phyloP scores from a whole-genome alignment of 371 early-diverging fungal genomes.

The Furculomyces boomerangus region DNA sequence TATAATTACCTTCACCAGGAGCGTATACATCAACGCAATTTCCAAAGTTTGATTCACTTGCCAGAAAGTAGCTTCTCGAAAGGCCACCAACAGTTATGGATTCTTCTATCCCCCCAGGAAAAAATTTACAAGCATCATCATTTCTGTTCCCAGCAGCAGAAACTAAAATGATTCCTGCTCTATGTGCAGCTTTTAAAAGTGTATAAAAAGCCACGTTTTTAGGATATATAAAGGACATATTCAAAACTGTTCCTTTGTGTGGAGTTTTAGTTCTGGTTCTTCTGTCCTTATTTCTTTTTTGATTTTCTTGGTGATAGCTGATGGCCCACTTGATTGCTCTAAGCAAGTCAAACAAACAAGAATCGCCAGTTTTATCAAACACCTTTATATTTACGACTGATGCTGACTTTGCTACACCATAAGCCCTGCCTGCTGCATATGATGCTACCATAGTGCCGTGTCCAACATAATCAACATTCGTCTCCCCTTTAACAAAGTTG shows the following conservation, averaged over 20 bases:
- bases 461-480: background rate
- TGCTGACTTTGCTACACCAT: slow-evolving; percentile 44
- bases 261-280: too few species aligned
- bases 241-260: too few species aligned
- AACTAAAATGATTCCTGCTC: background rate
- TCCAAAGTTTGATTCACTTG: background rate
- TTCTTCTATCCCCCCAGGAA: background rate
- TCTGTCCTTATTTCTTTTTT: too few species aligned
- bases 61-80: background rate
- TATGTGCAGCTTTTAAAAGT: background rate
- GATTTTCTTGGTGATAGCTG: too few species aligned
- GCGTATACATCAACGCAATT: background rate
- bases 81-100: background rate
- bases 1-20: slow-evolving; percentile 1
- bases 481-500: background rate
- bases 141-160: slow-evolving; percentile 1
- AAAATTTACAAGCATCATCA: slow-evolving; percentile 1
- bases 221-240: too few species aligned
- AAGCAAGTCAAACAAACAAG: too few species aligned
- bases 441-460: slow-evolving; percentile 49
- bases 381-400: slow-evolving; percentile 38
- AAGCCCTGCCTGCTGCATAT: slow-evolving; percentile 28
- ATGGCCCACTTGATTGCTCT: too few species aligned
- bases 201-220: background rate
- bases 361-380: slow-evolving; percentile 22